Conservation (phyloP, 495 filamentous ascomycete species). For the Penicillium soppii region DNA sequence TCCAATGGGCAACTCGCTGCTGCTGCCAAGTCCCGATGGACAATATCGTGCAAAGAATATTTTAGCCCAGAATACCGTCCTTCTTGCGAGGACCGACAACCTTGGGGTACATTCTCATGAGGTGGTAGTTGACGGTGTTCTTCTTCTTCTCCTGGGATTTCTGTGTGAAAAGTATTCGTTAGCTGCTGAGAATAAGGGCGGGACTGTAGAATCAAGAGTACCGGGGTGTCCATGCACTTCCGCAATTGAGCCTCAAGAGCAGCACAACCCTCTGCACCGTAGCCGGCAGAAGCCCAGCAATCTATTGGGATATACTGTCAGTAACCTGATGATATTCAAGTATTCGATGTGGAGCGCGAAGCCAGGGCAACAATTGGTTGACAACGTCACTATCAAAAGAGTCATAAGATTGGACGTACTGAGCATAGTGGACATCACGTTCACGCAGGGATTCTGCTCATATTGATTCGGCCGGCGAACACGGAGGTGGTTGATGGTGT, state of each 20-base stretch:
- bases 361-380: neutral
- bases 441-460: constrained; percentile 74
- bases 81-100: constrained; percentile 73
- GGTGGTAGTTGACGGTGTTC: constrained; percentile 94
- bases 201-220: constrained; percentile 29
- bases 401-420: constrained; percentile 58
- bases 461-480: constrained; percentile 77
- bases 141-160: constrained; percentile 63
- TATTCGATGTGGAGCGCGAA: neutral
- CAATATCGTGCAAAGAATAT: constrained; percentile 4
- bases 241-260: constrained; percentile 77
- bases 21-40: constrained; percentile 4
- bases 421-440: constrained; percentile 86
- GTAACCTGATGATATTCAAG: neutral
- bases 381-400: neutral
- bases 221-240: constrained; percentile 89
- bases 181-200: constrained; percentile 1
- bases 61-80: constrained; percentile 47
- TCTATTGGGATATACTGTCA: constrained; percentile 47
- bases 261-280: constrained; percentile 70
- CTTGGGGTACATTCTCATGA: constrained; percentile 80
- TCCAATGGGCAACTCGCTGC: constrained; percentile 17
- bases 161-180: constrained; percentile 35
- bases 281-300: constrained; percentile 92
- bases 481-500: constrained; percentile 80